A percentile compares a stretch with the other conserved stretches of the same genome.
These are phyloP conservation scores for Cyamopsis tetragonoloba DNA, from an alignment of 306 rosid species.

Conservation along the genomic window DNA sequence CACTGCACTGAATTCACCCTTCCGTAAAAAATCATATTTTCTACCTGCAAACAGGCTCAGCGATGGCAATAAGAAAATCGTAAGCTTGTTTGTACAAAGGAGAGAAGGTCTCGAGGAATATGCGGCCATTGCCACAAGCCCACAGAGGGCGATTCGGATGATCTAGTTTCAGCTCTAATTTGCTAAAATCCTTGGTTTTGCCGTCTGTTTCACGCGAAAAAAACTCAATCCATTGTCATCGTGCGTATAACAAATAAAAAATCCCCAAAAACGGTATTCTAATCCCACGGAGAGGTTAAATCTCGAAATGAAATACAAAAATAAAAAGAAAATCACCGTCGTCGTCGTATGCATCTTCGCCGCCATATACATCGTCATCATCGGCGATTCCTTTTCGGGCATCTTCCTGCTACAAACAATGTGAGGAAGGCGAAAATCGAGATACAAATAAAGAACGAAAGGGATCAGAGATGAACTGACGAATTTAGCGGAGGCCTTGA, in stretches of 20 bases:
- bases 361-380: slow-evolving; percentile 44
- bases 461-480: slow-evolving; percentile 18
- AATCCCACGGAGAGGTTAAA: background rate
- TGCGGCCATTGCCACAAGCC: slow-evolving; percentile 93
- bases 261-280: background rate
- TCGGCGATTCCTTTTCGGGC: slow-evolving; percentile 38
- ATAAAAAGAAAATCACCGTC: slow-evolving; percentile 44
- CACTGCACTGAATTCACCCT: background rate
- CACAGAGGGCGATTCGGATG: slow-evolving; percentile 82
- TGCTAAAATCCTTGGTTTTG: slow-evolving; percentile 74
- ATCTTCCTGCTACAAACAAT: slow-evolving; percentile 51
- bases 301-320: background rate
- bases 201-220: slow-evolving; percentile 40
- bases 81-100: slow-evolving; percentile 91
- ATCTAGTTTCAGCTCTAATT: slow-evolving; percentile 80
- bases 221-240: slow-evolving; percentile 6
- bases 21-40: background rate
- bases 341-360: slow-evolving; percentile 65
- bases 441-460: background rate
- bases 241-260: background rate
- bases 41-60: slow-evolving; percentile 95
- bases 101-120: slow-evolving; percentile 93
- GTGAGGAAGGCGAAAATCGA: background rate
- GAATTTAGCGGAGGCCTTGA: slow-evolving; percentile 46
- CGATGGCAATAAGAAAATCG: slow-evolving; percentile 92